A percentile compares a stretch with the other conserved stretches of the same genome.
phyloP scores from a whole-genome alignment of 208 protist species.

The Strigomonas galati region DNA sequence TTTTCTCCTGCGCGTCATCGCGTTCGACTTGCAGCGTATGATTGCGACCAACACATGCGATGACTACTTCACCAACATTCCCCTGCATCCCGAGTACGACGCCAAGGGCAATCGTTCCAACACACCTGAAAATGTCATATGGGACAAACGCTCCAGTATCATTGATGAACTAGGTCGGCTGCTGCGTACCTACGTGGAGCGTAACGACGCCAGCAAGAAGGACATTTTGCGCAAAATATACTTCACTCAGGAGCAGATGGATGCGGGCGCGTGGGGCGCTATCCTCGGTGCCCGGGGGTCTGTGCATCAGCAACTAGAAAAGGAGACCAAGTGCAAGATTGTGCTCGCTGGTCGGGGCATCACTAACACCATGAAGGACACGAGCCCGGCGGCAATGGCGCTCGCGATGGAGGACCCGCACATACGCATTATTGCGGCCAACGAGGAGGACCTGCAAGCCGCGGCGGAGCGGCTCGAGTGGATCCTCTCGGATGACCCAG shows the following conservation, averaged over 20 bases:
- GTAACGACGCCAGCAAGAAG: constrained; percentile 32
- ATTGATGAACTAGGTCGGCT: constrained; percentile 75
- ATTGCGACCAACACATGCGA: constrained; percentile 53
- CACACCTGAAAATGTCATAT: constrained; percentile 65
- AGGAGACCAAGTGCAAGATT: constrained; percentile 86
- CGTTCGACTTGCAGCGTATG: constrained; percentile 77
- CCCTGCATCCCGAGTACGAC: constrained; percentile 77
- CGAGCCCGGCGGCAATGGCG: constrained; percentile 62
- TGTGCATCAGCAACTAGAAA: constrained; percentile 88
- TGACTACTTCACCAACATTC: constrained; percentile 74
- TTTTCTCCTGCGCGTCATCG: constrained; percentile 71
- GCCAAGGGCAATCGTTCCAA: constrained; percentile 75
- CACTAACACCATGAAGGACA: constrained; percentile 87
- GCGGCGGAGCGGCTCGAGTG: constrained; percentile 89
- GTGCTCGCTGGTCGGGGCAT: constrained; percentile 90
- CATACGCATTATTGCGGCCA: constrained; percentile 84
- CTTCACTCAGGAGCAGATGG: constrained; percentile 86
- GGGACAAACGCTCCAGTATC: constrained; percentile 56
- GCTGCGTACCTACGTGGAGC: constrained; percentile 53
- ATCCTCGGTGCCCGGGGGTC: constrained; percentile 86
- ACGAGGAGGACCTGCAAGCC: constrained; percentile 81
- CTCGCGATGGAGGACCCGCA: constrained; percentile 87
- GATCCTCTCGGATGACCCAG: constrained; percentile 89
- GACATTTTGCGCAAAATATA: constrained; percentile 86
- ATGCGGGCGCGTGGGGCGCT: constrained; percentile 80